Evolutionary conservation across 2,329 filamentous ascomycete species (phyloP), one percentile per base, ranked within the genome.

Genomic region (Aspergillus proliferans): DNA sequence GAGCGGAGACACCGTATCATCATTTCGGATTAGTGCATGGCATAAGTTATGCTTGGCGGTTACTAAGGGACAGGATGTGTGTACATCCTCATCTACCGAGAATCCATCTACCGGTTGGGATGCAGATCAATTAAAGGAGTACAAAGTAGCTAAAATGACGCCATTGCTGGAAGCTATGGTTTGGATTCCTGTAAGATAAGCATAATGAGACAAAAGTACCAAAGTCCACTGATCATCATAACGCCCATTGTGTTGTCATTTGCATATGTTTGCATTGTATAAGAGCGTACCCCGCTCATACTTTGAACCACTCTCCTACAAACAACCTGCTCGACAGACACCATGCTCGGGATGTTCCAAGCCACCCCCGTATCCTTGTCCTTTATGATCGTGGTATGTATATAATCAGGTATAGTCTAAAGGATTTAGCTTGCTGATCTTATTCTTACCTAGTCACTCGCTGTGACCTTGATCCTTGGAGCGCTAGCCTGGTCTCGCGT

Each of bases 401-500:
- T 40, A 21, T 14, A 4, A 9, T 10, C 18, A 40, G 9, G 8
- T 18, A 14, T 5, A n/a, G 14, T 38, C 34, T 38, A 10, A n/a
- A 15, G 3, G 34, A 18, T 38, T 8, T 38, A 7, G 18, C n/a
- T 18, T 38, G 34, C 34, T 38, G 34, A 38, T 18, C n/a, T 4
- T 18, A n/a, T 18, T n/a, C n/a, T 18, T 3, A 7, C 18, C 14
- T 10, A 38, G 34, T 8, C n/a, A 19, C 19, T 19, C 10, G 38
- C 10, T 21, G 15, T 40, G 19, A 45, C 48, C n/a, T 46, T 53
- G 12, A 46, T 57, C 22, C 51, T 60, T 28, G 53, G 57, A 50
- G 55, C 52, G 57, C 38, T 67, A 9, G 56, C 64, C 30, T 67
- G 60, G 64, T 52, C 58, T 9, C 57, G 54, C n/a, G 58, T 57